These are phyloP conservation scores for Botrytis byssoidea DNA, from an alignment of 2,329 filamentous ascomycete genomes.

Conservation along the genomic window DNA sequence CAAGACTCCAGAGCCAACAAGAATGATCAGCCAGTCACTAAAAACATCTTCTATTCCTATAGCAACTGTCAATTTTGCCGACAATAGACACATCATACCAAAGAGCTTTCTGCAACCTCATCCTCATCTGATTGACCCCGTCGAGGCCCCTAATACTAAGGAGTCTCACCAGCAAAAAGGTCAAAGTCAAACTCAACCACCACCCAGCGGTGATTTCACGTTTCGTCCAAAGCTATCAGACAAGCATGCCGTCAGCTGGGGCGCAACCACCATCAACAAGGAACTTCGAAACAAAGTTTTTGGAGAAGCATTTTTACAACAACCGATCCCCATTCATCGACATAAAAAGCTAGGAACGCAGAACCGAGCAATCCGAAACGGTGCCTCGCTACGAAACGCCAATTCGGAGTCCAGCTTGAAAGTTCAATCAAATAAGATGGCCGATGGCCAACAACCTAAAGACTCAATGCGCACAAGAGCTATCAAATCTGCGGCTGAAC, in stretches of 20 bases:
- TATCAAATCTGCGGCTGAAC: constrained; percentile 34
- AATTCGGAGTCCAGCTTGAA: constrained; percentile 39
- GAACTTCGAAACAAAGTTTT: constrained; percentile 67
- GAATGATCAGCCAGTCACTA: constrained; percentile 72
- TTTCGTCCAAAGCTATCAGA: constrained; percentile 51
- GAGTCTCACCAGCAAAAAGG: constrained; percentile 34
- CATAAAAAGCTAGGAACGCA: constrained; percentile 65
- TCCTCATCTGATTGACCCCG: constrained; percentile 43
- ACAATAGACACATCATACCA: constrained; percentile 91
- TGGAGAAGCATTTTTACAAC: constrained; percentile 84
- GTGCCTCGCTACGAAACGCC: constrained; percentile 40
- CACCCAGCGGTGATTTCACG: constrained; percentile 24
- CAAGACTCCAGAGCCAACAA: constrained; percentile 39
- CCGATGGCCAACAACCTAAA: constrained; percentile 44
- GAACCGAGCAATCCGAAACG: constrained; percentile 59
- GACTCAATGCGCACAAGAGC: constrained; percentile 40
- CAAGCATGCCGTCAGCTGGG: constrained; percentile 54
- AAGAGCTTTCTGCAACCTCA: constrained; percentile 71
- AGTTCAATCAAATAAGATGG: constrained; percentile 25
- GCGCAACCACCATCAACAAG: constrained; percentile 77
- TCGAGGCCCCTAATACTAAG: constrained; percentile 31
- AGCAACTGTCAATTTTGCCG: constrained; percentile 88
- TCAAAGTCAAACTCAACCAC: constrained; percentile 28
- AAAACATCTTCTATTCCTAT: constrained; percentile 63
- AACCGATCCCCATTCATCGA: constrained; percentile 76